Conservation (phyloP, 768 basidiomycete genomes). For the Podaxis pistillaris region DNA sequence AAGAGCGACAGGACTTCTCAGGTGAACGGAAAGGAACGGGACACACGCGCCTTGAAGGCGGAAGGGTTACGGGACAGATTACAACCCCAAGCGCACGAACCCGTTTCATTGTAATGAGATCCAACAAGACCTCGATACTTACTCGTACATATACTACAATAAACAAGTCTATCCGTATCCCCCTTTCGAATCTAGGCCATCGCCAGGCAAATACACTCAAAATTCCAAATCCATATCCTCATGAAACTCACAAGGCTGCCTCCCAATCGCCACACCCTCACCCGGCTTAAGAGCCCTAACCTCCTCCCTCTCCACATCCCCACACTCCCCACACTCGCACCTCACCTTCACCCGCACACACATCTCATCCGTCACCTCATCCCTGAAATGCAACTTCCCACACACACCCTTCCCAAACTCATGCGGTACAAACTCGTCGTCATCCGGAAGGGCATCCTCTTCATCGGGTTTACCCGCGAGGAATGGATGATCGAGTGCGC, state of each 20-base stretch:
- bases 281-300: constrained; percentile 35
- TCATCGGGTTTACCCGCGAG: constrained; percentile 40
- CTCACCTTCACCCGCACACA: constrained; percentile 43
- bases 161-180: constrained; percentile 1
- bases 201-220: no score
- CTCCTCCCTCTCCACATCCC: constrained; percentile 28
- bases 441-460: constrained; percentile 35
- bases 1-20: no score
- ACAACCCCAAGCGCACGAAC: neutral
- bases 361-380: constrained; percentile 54
- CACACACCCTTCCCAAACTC: constrained; percentile 69
- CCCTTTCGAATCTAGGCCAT: no score
- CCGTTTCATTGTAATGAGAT: neutral
- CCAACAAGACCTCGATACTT: neutral
- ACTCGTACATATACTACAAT: neutral
- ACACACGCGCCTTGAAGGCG: no score
- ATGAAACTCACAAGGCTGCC: constrained; percentile 63
- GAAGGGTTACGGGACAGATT: no score
- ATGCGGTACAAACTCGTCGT: constrained; percentile 72
- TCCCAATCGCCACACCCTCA: constrained; percentile 60
- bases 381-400: constrained; percentile 54
- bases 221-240: constrained; percentile 26
- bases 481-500: constrained; percentile 80
- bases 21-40: no score
- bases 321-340: constrained; percentile 23